Percentiles rank a stretch among this genome's conserved stretches.
These are phyloP conservation scores for Suhomyces faveliae DNA, from an alignment of 805 yeast genomes.

Conservation along the genomic window DNA sequence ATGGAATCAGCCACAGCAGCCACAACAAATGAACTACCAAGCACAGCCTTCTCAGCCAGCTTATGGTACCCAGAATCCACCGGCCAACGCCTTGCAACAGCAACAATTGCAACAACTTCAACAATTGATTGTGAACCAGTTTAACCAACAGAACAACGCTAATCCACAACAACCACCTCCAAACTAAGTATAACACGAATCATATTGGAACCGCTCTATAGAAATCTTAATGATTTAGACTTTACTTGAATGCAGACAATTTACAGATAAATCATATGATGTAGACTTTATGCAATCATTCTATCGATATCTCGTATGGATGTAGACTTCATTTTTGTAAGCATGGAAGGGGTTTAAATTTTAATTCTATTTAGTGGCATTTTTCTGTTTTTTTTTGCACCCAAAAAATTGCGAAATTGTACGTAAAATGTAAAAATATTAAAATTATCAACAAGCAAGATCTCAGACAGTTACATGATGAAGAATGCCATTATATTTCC, in stretches of 20 bases:
- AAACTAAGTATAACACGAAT: too few species aligned
- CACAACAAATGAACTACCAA: background rate
- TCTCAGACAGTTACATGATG: background rate
- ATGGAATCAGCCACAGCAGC: constrained; percentile 3
- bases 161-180: constrained; percentile 9
- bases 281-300: too few species aligned
- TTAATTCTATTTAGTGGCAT: too few species aligned
- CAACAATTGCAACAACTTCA: constrained; percentile 22
- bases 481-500: too few species aligned
- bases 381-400: too few species aligned
- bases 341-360: too few species aligned
- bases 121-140: constrained; percentile 21
- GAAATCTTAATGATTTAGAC: too few species aligned
- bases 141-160: constrained; percentile 12
- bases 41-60: background rate
- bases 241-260: too few species aligned
- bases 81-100: constrained; percentile 10
- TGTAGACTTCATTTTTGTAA: too few species aligned
- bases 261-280: too few species aligned
- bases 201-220: too few species aligned
- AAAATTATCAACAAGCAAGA: background rate
- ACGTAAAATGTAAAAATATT: background rate
- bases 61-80: background rate
- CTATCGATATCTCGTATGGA: background rate
- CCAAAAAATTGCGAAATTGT: background rate